A percentile compares a stretch with the other conserved stretches of the same genome.
Conservation (phyloP, 2,329 filamentous ascomycete species). For the Ophiostoma ips region DNA sequence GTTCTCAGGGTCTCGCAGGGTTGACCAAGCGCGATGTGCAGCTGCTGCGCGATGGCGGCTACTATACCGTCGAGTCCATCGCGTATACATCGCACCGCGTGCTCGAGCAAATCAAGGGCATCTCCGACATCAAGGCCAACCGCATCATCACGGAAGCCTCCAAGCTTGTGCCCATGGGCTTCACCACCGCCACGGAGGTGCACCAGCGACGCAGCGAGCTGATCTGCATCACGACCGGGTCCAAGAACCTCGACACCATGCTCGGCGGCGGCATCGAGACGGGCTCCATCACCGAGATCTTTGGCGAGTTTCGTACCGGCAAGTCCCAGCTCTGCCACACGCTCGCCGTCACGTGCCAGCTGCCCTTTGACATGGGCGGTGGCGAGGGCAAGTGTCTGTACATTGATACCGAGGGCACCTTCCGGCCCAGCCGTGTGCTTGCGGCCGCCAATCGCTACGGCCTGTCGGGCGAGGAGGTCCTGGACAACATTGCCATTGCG, state of each 20-base stretch:
- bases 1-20: constrained; percentile 61
- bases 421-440: constrained; percentile 78
- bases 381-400: constrained; percentile 97
- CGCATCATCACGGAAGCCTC: constrained; percentile 87
- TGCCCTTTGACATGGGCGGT: constrained; percentile 97
- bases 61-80: constrained; percentile 88
- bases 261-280: constrained; percentile 92
- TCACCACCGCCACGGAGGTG: constrained; percentile 98
- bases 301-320: constrained; percentile 93
- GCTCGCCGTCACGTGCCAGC: constrained; percentile 91
- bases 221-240: constrained; percentile 95
- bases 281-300: constrained; percentile 94
- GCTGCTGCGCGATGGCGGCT: constrained; percentile 79
- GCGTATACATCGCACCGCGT: constrained; percentile 77
- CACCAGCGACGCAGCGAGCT: constrained; percentile 91
- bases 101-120: constrained; percentile 92
- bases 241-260: constrained; percentile 90
- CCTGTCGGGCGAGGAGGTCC: constrained; percentile 86
- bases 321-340: constrained; percentile 99
- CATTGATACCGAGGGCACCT: constrained; percentile 96
- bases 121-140: constrained; percentile 89
- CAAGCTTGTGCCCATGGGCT: constrained; percentile 96
- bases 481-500: constrained; percentile 97
- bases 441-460: constrained; percentile 91
- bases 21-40: constrained; percentile 94